Evolutionary conservation across 164 flowering plant genomes (phyloP), one percentile per base, ranked within the genome.

Genomic region (Nelumbo lutea): DNA sequence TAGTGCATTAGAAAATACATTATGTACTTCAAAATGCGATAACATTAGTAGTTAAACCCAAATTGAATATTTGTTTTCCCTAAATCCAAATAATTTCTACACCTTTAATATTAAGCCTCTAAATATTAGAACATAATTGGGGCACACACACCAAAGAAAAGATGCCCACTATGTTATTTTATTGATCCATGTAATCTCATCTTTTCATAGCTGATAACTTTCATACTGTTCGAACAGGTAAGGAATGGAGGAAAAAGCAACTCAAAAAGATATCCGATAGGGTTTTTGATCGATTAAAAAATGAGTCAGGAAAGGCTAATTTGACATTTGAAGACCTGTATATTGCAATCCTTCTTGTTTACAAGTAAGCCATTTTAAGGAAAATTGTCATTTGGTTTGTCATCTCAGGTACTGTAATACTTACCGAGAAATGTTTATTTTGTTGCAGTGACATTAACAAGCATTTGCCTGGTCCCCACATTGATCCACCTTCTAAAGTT

Each of bases 301-400:
- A 83, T 71, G 84, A 83, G 48, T 9, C 81, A 9, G 91, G 85
- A 61, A 81, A 77, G 67, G 85, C 80, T 27, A 80, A 62, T 65
- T 70, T 94, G 83, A 66, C 87, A 59, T 91, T 91, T 82, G 96
- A 88, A 82, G 96, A 91, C 59, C 82, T 94, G n/a, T 94, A 90
- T 55, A 91, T 94, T 70, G 95, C 96, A 60, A 87, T 90, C 61
- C 82, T 94, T 44, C 91, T 94, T 61, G 87, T 94, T 39, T 94
- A 80, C 91, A 94, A 94, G 98, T 94, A 68, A 83, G 82, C 59
- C 8, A 10, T 3, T 8, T 45, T 45, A 42, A 59, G n/a, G 10
- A 9, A 6, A 53, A 14, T 48, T 4, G 15, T 62, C 66, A 27
- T 5, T 40, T 42, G 11, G 14, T 44, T 50, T 42, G 6, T 53